Evolutionary conservation across 2,329 filamentous ascomycete genomes (phyloP).

Genomic region (Decorospora gaudefroyi): DNA sequence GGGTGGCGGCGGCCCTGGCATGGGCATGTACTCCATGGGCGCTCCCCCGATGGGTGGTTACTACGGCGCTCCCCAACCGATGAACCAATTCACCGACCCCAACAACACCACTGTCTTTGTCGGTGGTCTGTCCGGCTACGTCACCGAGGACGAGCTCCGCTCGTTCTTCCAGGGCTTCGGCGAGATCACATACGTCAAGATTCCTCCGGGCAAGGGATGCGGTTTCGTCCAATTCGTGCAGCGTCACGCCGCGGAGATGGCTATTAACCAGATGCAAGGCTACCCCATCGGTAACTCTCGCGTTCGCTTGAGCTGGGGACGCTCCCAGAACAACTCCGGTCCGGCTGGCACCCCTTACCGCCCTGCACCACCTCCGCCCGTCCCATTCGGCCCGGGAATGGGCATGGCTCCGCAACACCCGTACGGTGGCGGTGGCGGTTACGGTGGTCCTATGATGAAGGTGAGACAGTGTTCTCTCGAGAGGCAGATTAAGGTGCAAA

Average conservation of each 20-base stretch:
- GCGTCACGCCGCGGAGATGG: slow-evolving; percentile 98
- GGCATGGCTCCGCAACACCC: slow-evolving; percentile 67
- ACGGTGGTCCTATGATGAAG: slow-evolving; percentile 72
- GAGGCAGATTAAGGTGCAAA: background rate
- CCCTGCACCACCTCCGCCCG: slow-evolving; percentile 80
- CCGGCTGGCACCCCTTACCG: slow-evolving; percentile 94
- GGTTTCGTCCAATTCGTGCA: slow-evolving; percentile 99
- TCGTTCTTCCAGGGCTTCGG: slow-evolving; percentile 99
- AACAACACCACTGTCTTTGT: slow-evolving; percentile 99
- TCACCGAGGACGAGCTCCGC: slow-evolving; percentile 98
- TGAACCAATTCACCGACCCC: slow-evolving; percentile 99
- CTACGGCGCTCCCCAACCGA: slow-evolving; percentile 71
- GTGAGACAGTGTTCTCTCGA: slow-evolving; percentile 45
- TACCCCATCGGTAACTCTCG: slow-evolving; percentile 99
- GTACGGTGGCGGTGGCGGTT: slow-evolving; percentile 58
- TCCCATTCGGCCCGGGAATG: slow-evolving; percentile 66
- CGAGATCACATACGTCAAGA: slow-evolving; percentile 99
- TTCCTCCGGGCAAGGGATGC: slow-evolving; percentile 97
- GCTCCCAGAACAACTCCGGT: slow-evolving; percentile 98
- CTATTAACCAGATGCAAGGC: slow-evolving; percentile 99
- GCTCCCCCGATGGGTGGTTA: slow-evolving; percentile 67
- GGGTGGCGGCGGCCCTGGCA: slow-evolving; percentile 44
- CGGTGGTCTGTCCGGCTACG: slow-evolving; percentile 93
- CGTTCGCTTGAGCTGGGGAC: slow-evolving; percentile 95
- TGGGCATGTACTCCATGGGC: slow-evolving; percentile 72